Base-by-base conservation (phyloP, 2,329 filamentous ascomycete genomes). In the Apiospora pterosperma region DNA sequence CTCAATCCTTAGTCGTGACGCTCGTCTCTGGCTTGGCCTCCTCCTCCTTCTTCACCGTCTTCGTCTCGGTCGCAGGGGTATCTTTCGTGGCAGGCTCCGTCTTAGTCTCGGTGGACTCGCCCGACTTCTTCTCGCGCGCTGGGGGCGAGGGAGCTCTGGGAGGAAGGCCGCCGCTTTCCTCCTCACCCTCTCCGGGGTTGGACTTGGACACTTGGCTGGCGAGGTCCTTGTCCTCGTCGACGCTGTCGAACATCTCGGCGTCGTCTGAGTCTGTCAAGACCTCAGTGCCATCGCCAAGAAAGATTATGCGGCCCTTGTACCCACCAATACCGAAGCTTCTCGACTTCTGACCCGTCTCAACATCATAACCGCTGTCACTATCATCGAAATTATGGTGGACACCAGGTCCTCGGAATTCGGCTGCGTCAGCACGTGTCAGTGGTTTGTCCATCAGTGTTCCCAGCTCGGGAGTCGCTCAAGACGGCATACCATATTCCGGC, bases 401-500 rank as follows among this genome's bases (percentile, higher is more conserved):
- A 68, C 91, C 91, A 66, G 92, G 92, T 71, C 92, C 92, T 72
- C 92, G 90, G 82, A 94, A 93, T 81, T 95, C 91, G 80, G 92
- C 92, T 95, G 81, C 70, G 70, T 44, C 39, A n/a, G 28, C 70
- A 69, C 73, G 66, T 64, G 73, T 75, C 70, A 76, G 75, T 72
- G 48, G 48, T 48, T 48, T 55, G 72, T 66, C 69, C 68, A 70
- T 69, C 69, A 70, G 69, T 69, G 66, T 68, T 68, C 69, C n/a
- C 69, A 67, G 67, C 68, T 69, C 72, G 71, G 70, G 31, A 34
- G 31, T 62, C 28, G 28, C 19, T 73, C 39, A 76, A 78, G 80
- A 81, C 77, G 77, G 77, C 93, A 90, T 95, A 94, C 96, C 96
- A 85, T 98, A 99, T 89, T 99, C 96, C 76, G 95, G 96, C 81